Base-by-base conservation (phyloP, 2,329 filamentous ascomycete species). In the Fusarium sp. region DNA sequence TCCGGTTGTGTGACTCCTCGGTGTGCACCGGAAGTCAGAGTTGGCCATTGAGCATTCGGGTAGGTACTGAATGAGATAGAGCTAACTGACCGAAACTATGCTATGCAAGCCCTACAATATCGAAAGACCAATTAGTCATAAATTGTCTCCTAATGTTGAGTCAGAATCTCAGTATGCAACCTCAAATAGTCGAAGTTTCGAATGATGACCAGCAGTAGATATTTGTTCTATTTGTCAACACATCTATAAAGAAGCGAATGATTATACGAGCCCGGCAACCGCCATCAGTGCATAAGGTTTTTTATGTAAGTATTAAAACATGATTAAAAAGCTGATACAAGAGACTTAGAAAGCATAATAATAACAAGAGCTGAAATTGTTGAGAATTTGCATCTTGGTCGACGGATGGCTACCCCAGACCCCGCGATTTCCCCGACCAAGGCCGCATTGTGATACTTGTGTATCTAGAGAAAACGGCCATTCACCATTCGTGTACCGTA, bases 351-450 rank as follows among this genome's bases (percentile, higher is more conserved):
- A 9, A 24, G 10, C 17, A 31, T 15, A 40, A 13, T 39, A 24
- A 20, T 17, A 24, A 40, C n/a, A 31, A 31, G 24, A 6, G 6
- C 11, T n/a, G 18, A 18, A n/a, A 36, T 58, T 58, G 54, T 58
- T 53, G 22, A 53, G 46, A 26, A 34, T 15, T 44, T 38, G 44
- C n/a, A 42, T 38, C 31, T 24, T 52, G 58, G 66, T 40, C 51
- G 28, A 31, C 36, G 45, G 40, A 26, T 58, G 36, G 26, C 31
- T 52, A 61, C 57, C 57, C 65, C 61, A 50, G 55, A 72, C 71
- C 68, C 71, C 68, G 46, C 64, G 58, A 67, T 63, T 39, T 45
- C 43, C 18, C 42, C 49, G 17, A 33, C n/a, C 38, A 55, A 31
- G 15, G 13, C 24, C 36, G 15, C 33, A 24, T 53, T 43, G n/a